Evolutionary conservation across 202 grass and related monocot genomes (phyloP), one percentile per base, ranked within the genome.

Genomic region (Setaria viridis): DNA sequence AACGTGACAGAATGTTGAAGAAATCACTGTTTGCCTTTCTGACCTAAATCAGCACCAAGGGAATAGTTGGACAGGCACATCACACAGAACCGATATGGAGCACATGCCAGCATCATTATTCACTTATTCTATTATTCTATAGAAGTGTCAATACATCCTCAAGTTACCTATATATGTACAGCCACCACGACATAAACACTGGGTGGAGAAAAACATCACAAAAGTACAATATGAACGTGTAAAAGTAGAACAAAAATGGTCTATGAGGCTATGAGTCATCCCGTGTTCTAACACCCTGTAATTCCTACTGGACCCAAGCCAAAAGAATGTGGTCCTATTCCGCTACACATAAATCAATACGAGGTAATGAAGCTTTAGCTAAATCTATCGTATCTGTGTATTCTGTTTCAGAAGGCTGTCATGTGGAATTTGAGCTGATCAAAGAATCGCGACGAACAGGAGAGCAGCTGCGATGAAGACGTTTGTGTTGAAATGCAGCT

Each of bases 371-470:
- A 51, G 15, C 51, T 53, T 51, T 8, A 29, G 16, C 70, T 29
- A 50, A 39, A 78, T 54, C 63, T 83, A 35, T 78, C n/a, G 19
- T 46, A 57, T 48, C 1, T 17, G 21, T 72, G 4, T 16, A 35
- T 48, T n/a, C 33, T 42, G 53, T 76, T 20, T 46, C 9, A 35
- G 21, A 68, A 55, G 11, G 13, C 48, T 16, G 3, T 42, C 15
- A 14, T 34, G 20, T 77, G 51, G 21, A 84, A 66, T 30, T 25
- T 29, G 30, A 46, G 41, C 41, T 68, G 57, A 84, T 90, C 82
- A 99, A 76, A 86, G 30, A 86, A 82, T 70, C 13, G 70, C 29
- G 1, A 88, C 1, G 30, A 82, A 75, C n/a, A 94, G 49, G 35
- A 94, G 72, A 81, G 50, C 11, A 30, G 69, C 35, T 9, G 47